Evolutionary conservation across 164 flowering plant species (phyloP).

Genomic region (Platanus orientalis): DNA sequence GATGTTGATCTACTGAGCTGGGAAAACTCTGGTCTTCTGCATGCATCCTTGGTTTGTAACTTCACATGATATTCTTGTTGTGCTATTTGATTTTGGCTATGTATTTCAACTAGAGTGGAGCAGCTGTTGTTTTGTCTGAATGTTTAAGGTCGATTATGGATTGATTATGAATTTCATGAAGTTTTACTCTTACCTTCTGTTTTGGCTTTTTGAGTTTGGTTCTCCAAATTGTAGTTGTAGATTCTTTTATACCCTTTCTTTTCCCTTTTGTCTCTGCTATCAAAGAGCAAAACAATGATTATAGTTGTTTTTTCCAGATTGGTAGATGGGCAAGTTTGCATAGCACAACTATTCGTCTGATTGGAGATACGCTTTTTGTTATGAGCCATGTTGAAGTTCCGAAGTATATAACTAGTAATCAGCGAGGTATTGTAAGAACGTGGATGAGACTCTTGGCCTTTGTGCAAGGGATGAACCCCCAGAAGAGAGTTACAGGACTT

Average conservation of each 20-base stretch:
- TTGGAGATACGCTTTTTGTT: conserved; percentile 78
- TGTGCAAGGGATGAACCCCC: conserved; percentile 91
- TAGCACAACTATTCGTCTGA: conserved; percentile 57
- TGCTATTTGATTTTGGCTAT: no score
- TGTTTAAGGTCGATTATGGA: no score
- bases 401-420: conserved; percentile 45
- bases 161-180: no score
- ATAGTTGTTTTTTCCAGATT: conserved; percentile 42
- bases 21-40: no score
- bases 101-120: no score
- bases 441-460: conserved; percentile 72
- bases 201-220: neutral
- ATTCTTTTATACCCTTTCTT: neutral
- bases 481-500: conserved; percentile 70
- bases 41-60: no score
- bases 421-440: conserved; percentile 45
- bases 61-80: no score
- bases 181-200: no score
- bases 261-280: neutral
- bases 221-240: neutral
- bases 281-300: conserved; percentile 2
- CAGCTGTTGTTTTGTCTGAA: no score
- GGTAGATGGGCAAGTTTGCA: conserved; percentile 49
- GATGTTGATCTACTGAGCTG: no score
- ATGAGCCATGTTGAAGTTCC: conserved; percentile 70